These are phyloP conservation scores for Ilex paraguariensis DNA, from an alignment of 305 asterid species.

Conservation along the genomic window DNA sequence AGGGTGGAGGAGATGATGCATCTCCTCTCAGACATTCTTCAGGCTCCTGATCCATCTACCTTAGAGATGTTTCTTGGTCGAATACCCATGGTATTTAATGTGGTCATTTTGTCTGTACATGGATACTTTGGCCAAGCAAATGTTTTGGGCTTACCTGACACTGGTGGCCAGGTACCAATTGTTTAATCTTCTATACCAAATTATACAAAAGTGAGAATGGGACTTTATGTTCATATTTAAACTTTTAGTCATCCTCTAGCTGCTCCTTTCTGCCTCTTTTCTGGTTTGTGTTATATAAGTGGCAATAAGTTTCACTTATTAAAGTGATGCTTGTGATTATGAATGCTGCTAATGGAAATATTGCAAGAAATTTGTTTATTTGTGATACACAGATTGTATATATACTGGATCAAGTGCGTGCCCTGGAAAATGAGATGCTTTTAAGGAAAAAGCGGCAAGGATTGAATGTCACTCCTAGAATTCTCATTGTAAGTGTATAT, in stretches of 20 bases:
- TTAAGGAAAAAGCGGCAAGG: slow-evolving; percentile 84
- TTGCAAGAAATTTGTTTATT: slow-evolving; percentile 1
- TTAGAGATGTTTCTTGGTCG: slow-evolving; percentile 90
- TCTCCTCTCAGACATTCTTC: slow-evolving; percentile 89
- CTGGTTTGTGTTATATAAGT: too few species aligned
- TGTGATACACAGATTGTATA: slow-evolving; percentile 60
- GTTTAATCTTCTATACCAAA: not conserved
- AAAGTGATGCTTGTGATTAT: too few species aligned
- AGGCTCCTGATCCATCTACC: slow-evolving; percentile 91
- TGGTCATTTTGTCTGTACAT: slow-evolving; percentile 79
- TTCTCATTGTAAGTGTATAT: slow-evolving; percentile 56
- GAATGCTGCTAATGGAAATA: too few species aligned
- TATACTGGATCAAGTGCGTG: slow-evolving; percentile 97
- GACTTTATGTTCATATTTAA: too few species aligned
- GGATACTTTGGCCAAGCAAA: slow-evolving; percentile 99
- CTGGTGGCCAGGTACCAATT: slow-evolving; percentile 94
- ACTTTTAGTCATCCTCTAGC: too few species aligned
- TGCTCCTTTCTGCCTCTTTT: too few species aligned
- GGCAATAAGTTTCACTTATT: too few species aligned
- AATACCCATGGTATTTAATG: slow-evolving; percentile 94
- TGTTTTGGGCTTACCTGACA: slow-evolving; percentile 96
- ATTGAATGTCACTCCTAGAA: slow-evolving; percentile 63
- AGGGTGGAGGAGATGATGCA: slow-evolving; percentile 75
- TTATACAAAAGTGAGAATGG: too few species aligned
- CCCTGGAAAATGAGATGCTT: slow-evolving; percentile 92